These are phyloP conservation scores for Solanum appendiculatum DNA, from an alignment of 257 asterid species.

Conservation along the genomic window DNA sequence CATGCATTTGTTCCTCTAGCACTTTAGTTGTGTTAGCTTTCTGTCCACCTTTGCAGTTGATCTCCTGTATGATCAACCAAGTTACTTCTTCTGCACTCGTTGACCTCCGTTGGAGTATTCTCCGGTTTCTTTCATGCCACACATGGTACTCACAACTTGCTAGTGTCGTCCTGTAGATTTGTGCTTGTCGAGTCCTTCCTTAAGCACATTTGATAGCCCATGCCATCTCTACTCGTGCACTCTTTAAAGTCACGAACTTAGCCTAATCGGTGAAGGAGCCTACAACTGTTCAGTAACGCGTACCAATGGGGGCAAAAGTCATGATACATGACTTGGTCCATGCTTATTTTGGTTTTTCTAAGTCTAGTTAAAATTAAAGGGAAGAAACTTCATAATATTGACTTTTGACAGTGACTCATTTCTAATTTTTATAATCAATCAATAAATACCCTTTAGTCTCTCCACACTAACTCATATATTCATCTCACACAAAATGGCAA, in stretches of 20 bases:
- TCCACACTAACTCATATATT: not conserved
- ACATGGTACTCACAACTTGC: no score
- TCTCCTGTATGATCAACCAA: no score
- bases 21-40: no score
- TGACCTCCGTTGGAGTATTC: no score
- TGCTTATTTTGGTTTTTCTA: not conserved
- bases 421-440: not conserved
- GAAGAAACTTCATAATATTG: not conserved
- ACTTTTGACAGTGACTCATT: not conserved
- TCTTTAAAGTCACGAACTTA: not conserved
- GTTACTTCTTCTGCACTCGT: no score
- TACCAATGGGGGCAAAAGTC: not conserved
- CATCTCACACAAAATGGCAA: conserved; percentile 21
- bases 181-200: no score
- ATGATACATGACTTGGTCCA: not conserved
- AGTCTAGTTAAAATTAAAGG: not conserved
- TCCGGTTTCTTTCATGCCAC: no score
- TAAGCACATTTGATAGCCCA: no score
- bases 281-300: not conserved
- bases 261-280: not conserved
- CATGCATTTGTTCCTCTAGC: no score
- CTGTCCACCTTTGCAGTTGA: no score
- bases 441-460: not conserved
- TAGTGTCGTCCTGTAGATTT: not conserved
- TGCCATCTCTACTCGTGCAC: not conserved